A percentile compares a stretch with the other conserved stretches of the same genome.
Evolutionary conservation across 305 asterid genomes (phyloP).

Genomic region (Fraxinus paxiana): DNA sequence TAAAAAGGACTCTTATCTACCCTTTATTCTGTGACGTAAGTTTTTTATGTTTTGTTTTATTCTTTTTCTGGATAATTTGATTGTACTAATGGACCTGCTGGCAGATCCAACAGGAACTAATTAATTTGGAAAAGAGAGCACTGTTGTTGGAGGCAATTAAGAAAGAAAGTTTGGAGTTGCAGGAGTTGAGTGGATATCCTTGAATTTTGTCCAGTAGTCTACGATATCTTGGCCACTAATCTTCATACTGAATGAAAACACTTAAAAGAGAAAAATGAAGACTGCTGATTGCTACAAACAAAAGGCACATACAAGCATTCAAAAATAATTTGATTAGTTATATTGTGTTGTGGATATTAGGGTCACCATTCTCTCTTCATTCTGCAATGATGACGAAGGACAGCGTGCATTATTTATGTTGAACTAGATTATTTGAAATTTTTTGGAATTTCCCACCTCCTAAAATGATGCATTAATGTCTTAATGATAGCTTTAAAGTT

Average conservation of each 20-base stretch:
- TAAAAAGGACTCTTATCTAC: background rate
- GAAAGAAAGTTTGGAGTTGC: conserved; percentile 56
- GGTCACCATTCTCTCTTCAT: background rate
- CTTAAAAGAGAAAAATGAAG: background rate
- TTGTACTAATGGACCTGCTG: conserved; percentile 22
- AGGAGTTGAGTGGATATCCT: conserved; percentile 83
- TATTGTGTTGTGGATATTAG: background rate
- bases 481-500: background rate
- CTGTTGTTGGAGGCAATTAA: conserved; percentile 48
- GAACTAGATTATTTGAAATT: background rate
- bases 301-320: background rate
- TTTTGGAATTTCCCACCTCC: background rate
- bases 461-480: conserved; percentile 1
- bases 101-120: conserved; percentile 61
- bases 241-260: background rate
- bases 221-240: conserved; percentile 12
- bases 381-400: background rate
- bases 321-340: background rate
- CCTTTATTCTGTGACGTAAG: background rate
- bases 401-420: background rate
- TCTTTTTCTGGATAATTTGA: background rate
- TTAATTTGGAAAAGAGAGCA: conserved; percentile 45
- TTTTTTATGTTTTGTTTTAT: background rate
- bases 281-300: background rate
- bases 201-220: conserved; percentile 14